Conservation (phyloP, 352 stramenopile species). For the Globisporangium uncinulatum region DNA sequence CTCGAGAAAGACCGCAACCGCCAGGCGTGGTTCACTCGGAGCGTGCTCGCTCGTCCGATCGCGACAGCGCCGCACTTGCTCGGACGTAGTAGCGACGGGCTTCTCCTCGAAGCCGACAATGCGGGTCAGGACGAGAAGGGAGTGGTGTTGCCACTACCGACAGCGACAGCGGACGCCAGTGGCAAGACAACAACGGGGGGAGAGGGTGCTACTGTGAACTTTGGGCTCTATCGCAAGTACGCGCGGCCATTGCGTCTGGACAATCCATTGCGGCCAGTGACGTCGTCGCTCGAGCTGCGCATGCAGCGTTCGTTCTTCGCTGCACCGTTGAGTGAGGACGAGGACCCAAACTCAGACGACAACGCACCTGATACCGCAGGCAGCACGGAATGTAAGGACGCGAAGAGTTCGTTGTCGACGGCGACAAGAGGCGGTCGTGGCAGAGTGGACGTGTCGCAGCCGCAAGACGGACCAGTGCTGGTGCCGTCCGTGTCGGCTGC, state of each 20-base stretch:
- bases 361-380: neutral
- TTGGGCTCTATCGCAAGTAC: conserved; percentile 37
- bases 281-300: conserved; percentile 26
- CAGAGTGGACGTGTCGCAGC: neutral
- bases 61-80: conserved; percentile 18
- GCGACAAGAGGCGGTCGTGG: neutral
- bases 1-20: conserved; percentile 42
- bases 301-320: conserved; percentile 30
- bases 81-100: conserved; percentile 2
- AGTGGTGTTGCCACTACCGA: neutral
- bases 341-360: neutral
- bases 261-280: conserved; percentile 18
- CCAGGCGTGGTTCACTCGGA: conserved; percentile 30
- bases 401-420: neutral
- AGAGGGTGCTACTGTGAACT: conserved; percentile 15
- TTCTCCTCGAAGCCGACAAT: neutral
- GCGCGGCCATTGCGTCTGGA: conserved; percentile 13
- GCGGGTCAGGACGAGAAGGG: neutral
- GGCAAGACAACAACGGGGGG: neutral
- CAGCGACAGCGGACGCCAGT: neutral
- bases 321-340: neutral
- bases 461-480: neutral
- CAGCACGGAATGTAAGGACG: neutral
- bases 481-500: neutral
- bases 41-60: conserved; percentile 30